Conservation (phyloP, 208 protist species). For the Naegleria gruberi region DNA sequence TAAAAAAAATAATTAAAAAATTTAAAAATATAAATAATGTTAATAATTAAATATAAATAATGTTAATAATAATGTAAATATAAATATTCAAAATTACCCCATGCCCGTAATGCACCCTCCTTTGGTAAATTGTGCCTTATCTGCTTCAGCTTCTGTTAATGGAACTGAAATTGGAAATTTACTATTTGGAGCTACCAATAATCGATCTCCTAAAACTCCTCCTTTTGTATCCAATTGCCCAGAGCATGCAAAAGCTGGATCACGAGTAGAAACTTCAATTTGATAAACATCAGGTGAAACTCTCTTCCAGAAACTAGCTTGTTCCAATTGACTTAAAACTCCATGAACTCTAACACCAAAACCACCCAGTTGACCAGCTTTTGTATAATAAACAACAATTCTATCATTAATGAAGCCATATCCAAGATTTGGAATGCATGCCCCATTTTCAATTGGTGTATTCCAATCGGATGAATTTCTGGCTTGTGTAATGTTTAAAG, state of each 20-base stretch:
- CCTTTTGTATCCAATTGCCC: background rate
- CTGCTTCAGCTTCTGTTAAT: background rate
- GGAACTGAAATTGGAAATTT: background rate
- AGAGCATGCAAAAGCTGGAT: background rate
- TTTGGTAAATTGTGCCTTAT: background rate
- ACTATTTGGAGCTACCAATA: background rate
- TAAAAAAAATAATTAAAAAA: too few species aligned
- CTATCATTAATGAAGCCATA: background rate
- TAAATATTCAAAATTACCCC: too few species aligned
- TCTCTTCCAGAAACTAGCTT: background rate
- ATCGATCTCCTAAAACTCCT: background rate
- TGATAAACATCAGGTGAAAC: background rate
- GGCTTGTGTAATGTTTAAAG: background rate
- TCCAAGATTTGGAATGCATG: background rate
- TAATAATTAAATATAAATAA: too few species aligned
- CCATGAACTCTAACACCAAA: background rate
- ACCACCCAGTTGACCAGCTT: background rate
- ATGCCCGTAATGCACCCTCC: background rate
- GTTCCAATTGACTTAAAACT: background rate
- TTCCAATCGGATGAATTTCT: background rate
- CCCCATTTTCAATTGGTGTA: background rate
- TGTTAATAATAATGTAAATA: too few species aligned
- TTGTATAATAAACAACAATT: background rate
- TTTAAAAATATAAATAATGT: too few species aligned
- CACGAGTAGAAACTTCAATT: background rate